These are phyloP conservation scores for Myxozyma monticola DNA, from an alignment of 805 yeast genomes.

Conservation along the genomic window DNA sequence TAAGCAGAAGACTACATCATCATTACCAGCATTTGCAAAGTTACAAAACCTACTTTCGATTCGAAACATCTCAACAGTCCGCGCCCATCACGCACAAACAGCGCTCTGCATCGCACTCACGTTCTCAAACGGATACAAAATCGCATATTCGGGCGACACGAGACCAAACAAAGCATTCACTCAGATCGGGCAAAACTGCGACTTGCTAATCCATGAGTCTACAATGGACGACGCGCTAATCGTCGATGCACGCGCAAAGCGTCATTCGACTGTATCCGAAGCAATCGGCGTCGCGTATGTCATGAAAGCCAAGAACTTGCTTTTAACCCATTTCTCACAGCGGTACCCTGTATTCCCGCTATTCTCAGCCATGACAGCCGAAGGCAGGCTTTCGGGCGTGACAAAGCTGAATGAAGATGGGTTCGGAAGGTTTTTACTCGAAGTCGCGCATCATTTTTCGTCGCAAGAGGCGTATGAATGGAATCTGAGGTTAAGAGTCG, in stretches of 20 bases:
- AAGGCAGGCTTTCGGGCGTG: slow-evolving; percentile 70
- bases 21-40: no score
- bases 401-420: not conserved
- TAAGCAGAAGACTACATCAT: slow-evolving; percentile 6
- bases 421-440: not conserved
- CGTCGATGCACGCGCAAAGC: slow-evolving; percentile 76
- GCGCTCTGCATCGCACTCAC: slow-evolving; percentile 68
- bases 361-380: slow-evolving; percentile 87
- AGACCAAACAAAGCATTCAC: slow-evolving; percentile 74
- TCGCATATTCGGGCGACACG: slow-evolving; percentile 94
- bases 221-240: slow-evolving; percentile 78
- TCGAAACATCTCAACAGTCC: slow-evolving; percentile 54
- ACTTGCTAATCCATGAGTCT: slow-evolving; percentile 87
- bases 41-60: slow-evolving; percentile 33
- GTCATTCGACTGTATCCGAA: slow-evolving; percentile 86
- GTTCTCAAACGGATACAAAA: slow-evolving; percentile 52
- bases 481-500: slow-evolving; percentile 27
- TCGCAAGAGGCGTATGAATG: slow-evolving; percentile 1
- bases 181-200: slow-evolving; percentile 63
- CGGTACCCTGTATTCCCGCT: slow-evolving; percentile 78
- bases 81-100: slow-evolving; percentile 82
- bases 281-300: slow-evolving; percentile 68
- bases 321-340: slow-evolving; percentile 91
- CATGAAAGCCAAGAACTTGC: slow-evolving; percentile 70
- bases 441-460: not conserved